Base-by-base conservation (phyloP, 2,329 filamentous ascomycete species). In the Penicillium janthinellum region DNA sequence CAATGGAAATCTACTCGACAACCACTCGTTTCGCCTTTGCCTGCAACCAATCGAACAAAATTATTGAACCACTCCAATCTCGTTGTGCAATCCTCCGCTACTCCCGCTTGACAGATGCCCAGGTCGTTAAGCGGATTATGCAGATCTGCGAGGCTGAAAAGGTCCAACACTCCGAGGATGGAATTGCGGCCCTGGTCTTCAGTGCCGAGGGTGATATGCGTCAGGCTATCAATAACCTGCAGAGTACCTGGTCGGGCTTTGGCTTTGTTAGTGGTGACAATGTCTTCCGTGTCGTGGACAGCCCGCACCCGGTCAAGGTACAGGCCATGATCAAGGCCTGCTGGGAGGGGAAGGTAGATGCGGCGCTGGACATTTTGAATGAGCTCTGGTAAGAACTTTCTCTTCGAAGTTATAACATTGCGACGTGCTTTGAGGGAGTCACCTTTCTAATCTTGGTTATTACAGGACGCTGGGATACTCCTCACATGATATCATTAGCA, bases 281-380 rank as follows among this genome's bases (percentile, higher is more conserved):
- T 72, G 95, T 99, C 8, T 99, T 99, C 83, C 92, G 90, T 70
- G 95, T 99, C 8, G 95, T 99, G 54, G 95, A 99, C 76, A 93
- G 90, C 62, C 95, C 95, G 59, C 95, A 99, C 79, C 95, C 95
- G 2, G 93, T 98, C 80, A 98, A 98, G 78, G 92, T 99, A 28
- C 95, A 99, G 82, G 92, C 92, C 17, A 97, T 99, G 92, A 88
- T 99, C 71, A 98, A 96, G 82, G 91, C 92, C 1, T 98, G 95
- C 78, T 92, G 95, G 78, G 93, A 98, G 75, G 90, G 90, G 55
- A 92, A 94, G 67, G 85, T 99, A 22, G 93, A 97, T 75, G 87
- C 88, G 60, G 95, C 95, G 1, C 81, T 99, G 60, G 92, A 96
- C 67, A 87, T 85, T 4, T 79, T 99, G 65, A 90, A 92, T 67